Conservation (phyloP, 2,329 filamentous ascomycete species). For the Penicillium janthinellum region DNA sequence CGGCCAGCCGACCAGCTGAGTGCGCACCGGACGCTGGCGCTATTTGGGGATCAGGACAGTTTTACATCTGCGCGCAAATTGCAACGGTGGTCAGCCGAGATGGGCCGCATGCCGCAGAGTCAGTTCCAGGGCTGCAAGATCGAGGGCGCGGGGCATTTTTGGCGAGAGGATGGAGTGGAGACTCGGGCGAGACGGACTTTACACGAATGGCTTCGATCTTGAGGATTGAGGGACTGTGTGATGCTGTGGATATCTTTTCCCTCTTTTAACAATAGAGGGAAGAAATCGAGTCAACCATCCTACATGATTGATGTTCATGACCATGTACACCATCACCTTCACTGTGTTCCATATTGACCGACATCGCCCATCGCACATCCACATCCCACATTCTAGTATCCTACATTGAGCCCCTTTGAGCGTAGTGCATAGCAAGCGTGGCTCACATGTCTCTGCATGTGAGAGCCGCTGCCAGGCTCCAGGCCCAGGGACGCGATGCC, state of each 20-base stretch:
- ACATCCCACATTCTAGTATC: background rate
- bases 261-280: too few relatives aligned
- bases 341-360: background rate
- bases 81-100: slow-evolving; percentile 63
- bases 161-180: slow-evolving; percentile 58
- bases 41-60: slow-evolving; percentile 74
- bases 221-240: background rate
- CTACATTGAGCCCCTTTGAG: background rate
- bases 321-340: too few relatives aligned
- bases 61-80: slow-evolving; percentile 71
- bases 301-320: too few relatives aligned
- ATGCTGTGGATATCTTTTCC: background rate
- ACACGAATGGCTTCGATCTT: slow-evolving; percentile 41
- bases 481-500: slow-evolving; percentile 5
- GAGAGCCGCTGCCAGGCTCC: slow-evolving; percentile 4
- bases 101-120: slow-evolving; percentile 51
- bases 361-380: background rate
- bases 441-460: slow-evolving; percentile 24
- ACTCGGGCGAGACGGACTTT: slow-evolving; percentile 42
- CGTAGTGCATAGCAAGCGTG: slow-evolving; percentile 1
- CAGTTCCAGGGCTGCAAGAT: slow-evolving; percentile 55
- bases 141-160: slow-evolving; percentile 63
- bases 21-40: slow-evolving; percentile 62
- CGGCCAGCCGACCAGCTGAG: slow-evolving; percentile 60
- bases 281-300: too few relatives aligned